Percentiles rank a stretch among this genome's conserved stretches.
Evolutionary conservation across 1,284 basidiomycete species (phyloP).

Genomic region (Phenoliferia sp.): DNA sequence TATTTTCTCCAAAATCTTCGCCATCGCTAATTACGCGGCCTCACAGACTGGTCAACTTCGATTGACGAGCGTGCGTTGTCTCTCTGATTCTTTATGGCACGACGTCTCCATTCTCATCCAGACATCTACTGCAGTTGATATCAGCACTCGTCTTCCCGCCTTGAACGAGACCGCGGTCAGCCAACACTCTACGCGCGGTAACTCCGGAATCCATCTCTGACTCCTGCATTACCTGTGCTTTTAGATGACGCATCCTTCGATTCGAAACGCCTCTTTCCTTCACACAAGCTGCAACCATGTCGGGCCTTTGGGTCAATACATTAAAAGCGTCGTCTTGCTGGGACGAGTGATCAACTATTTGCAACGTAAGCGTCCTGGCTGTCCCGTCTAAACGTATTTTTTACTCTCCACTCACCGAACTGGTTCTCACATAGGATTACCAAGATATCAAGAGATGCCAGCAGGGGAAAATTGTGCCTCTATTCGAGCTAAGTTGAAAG

Average conservation of each 20-base stretch:
- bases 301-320: conserved; percentile 26
- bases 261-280: conserved; percentile 15
- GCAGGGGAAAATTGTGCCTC: conserved; percentile 5
- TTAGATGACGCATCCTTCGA: conserved; percentile 15
- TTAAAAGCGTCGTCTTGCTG: conserved; percentile 25
- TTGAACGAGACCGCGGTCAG: conserved; percentile 1
- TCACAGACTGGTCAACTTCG: conserved; percentile 23
- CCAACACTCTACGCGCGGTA: neutral
- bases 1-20: neutral
- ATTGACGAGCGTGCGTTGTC: conserved; percentile 20
- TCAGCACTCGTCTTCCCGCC: conserved; percentile 27
- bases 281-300: conserved; percentile 12
- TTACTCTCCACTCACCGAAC: neutral
- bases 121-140: conserved; percentile 7
- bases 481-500: conserved; percentile 9
- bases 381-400: neutral
- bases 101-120: no score
- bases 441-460: conserved; percentile 8
- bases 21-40: neutral
- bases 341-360: conserved; percentile 29
- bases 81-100: no score
- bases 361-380: conserved; percentile 9
- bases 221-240: neutral
- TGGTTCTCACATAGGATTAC: conserved; percentile 5
- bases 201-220: neutral